Evolutionary conservation across 495 filamentous ascomycete species (phyloP), one percentile per base, ranked within the genome.

Genomic region (Aspergillus sclerotioniger): DNA sequence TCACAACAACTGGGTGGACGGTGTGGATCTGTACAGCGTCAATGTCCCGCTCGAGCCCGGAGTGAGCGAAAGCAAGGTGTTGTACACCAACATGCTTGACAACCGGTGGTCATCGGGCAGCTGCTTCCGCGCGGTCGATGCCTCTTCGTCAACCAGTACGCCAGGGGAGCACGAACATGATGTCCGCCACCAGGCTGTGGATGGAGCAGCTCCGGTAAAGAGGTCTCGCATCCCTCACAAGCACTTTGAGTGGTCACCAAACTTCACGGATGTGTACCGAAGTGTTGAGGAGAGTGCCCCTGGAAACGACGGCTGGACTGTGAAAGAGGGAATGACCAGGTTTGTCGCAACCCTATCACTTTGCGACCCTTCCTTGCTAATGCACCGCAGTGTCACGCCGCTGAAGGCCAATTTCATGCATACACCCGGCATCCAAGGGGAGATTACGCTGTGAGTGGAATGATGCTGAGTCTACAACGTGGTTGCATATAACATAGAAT

Each of bases 241-340:
- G 69, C 90, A 96, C 70, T 98, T 97, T 76, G 90, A 90, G 72
- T 98, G 94, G 94, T 83, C 88, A 55, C 94, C 94, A 1, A 84
- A 84, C 55, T 94, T 96, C 70, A 75, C 81, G 17, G 92, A 96
- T 76, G 89, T 98, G 2, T 87, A 89, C 69, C 81, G 85, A 59
- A 91, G 87, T 52, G 91, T 96, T 25, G 87, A 94, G 61, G 83
- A 89, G 56, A 84, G 85, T 54, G 75, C 74, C 49, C 89, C 91
- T 15, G 94, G 94, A 20, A 95, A 92, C 71, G 94, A 98, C 78
- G 94, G 94, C 35, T 97, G 93, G 94, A 87, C 85, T 13, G 88
- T 98, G 12, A 89, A 89, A 70, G 86, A 92, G 69, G 89, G 90
- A 43, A 87, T 88, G 74, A 91, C 92, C 6, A 96, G 92, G 91